Percentiles rank a stretch among this genome's conserved stretches.
These are phyloP conservation scores for Termitomyces sp. DNA, from an alignment of 768 basidiomycete genomes.

Conservation along the genomic window DNA sequence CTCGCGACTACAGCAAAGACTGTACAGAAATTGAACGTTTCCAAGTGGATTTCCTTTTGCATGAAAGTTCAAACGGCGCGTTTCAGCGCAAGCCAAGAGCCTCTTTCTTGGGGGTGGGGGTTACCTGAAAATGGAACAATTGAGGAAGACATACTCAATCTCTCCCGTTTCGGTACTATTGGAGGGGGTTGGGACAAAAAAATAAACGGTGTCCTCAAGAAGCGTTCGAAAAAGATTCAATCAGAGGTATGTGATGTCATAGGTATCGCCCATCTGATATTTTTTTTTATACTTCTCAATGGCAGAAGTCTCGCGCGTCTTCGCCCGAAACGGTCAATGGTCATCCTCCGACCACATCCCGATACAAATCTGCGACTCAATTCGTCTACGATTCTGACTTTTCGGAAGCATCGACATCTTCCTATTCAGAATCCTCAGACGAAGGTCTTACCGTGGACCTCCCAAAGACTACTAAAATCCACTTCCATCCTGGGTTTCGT, in stretches of 20 bases:
- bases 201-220: constrained; percentile 14
- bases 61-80: constrained; percentile 22
- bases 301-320: background rate
- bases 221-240: constrained; percentile 3
- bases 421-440: constrained; percentile 33
- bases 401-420: constrained; percentile 41
- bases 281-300: background rate
- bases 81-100: constrained; percentile 20
- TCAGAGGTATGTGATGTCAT: background rate
- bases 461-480: constrained; percentile 18
- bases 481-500: constrained; percentile 32
- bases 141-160: constrained; percentile 12
- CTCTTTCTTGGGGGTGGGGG: constrained; percentile 32
- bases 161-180: constrained; percentile 27
- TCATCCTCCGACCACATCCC: background rate
- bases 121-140: constrained; percentile 20
- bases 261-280: background rate
- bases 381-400: constrained; percentile 53
- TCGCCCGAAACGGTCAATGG: background rate
- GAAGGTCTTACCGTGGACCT: constrained; percentile 10
- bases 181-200: constrained; percentile 22
- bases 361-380: background rate
- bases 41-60: constrained; percentile 45
- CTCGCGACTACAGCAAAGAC: constrained; percentile 19
- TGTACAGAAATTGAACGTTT: constrained; percentile 32